phyloP scores from a whole-genome alignment of 2,329 filamentous ascomycete genomes.

The Harringtonia aguacate region DNA sequence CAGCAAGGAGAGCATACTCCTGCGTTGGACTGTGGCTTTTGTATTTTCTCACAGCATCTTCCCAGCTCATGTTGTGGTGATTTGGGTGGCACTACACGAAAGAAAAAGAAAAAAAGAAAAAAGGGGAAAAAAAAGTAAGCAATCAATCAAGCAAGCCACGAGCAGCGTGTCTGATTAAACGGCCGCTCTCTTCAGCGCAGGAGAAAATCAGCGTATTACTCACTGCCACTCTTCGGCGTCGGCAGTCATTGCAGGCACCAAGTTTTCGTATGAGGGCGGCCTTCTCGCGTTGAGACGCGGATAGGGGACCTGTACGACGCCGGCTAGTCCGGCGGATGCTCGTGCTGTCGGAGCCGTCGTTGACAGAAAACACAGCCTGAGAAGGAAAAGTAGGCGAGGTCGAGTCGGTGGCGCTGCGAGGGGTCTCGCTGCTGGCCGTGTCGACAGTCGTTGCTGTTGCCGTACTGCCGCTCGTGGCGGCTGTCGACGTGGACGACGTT shows the following conservation, averaged over 20 bases:
- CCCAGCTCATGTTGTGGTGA: constrained; percentile 51
- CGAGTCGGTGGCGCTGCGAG: constrained; percentile 36
- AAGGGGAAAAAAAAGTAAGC: too few relatives aligned
- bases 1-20: constrained; percentile 30
- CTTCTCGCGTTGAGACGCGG: constrained; percentile 46
- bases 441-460: constrained; percentile 15
- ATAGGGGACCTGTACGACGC: constrained; percentile 48
- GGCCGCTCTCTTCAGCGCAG: background rate
- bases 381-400: constrained; percentile 33
- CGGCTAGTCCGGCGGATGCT: constrained; percentile 44
- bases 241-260: constrained; percentile 45
- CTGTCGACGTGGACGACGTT: constrained; percentile 41
- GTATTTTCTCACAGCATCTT: constrained; percentile 45
- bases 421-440: constrained; percentile 30
- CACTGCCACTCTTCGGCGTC: constrained; percentile 46
- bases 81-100: constrained; percentile 48
- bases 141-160: too few relatives aligned
- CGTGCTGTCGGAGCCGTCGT: constrained; percentile 43
- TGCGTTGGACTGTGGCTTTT: constrained; percentile 41
- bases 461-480: constrained; percentile 31
- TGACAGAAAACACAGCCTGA: constrained; percentile 44
- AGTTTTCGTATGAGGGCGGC: constrained; percentile 49
- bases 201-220: constrained; percentile 20
- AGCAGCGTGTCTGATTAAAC: too few relatives aligned
- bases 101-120: too few relatives aligned